Evolutionary conservation across 83 land plant species (phyloP), one percentile per base, ranked within the genome.

Genomic region (Picea mariana): DNA sequence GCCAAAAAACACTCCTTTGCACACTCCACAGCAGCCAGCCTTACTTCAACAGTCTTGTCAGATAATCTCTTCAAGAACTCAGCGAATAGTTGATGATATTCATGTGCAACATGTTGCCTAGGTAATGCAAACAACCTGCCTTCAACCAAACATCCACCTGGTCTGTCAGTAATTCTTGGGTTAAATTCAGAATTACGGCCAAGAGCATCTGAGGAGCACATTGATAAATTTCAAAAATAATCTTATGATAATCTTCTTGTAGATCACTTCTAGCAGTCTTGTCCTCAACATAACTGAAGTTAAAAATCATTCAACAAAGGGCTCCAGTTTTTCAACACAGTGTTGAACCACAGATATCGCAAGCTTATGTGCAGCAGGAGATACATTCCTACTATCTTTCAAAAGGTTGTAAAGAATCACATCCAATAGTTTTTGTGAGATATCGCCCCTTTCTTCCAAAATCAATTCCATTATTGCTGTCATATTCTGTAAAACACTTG

Each of bases 161-260:
- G 83, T 96, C 99, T 59, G 87, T 89, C 89, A 89, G 79, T 77
- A 97, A 79, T 80, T 95, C 99, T 47, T 92, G 91, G 18, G 89
- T 87, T 80, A 97, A 82, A 62, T 86, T 91, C 11, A 97, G 99
- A 59, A 95, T 92, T 78, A 94, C 92, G 63, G 90, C 77, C 63
- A 90, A 62, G 68, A 98, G 92, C 91, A 94, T 89, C 77, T 92
- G 89, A 67, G 99, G 99, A 20, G 94, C 87, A 83, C 90, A 91
- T 18, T 82, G 83, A 80, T 85, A 94, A 42, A 98, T 86, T 83
- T 90, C 88, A 81, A 86, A 86, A 65, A 98, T 90, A 75, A 98
- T 86, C 52, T 93, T 91, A 85, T 96, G 98, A 84, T 96, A 91
- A 75, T 83, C 90, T 60, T 86, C 87, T 80, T 87, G 92, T 0